Conservation (phyloP, 805 yeast genomes). For the Kodamaea leandrae region DNA sequence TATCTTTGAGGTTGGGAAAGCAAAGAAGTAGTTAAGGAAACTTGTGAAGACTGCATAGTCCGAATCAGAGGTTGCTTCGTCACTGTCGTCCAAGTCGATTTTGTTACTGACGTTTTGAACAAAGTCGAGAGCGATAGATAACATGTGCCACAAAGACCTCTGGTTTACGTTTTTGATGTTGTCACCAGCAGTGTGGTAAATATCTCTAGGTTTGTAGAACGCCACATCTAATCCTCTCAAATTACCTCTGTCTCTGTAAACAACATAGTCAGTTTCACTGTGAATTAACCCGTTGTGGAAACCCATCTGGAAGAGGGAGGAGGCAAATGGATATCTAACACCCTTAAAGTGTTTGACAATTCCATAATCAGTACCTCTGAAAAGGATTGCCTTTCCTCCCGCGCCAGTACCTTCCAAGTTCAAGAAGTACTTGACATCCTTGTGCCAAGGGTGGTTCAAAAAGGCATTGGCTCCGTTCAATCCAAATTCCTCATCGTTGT, state of each 20-base stretch:
- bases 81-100: conserved; percentile 30
- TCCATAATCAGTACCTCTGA: conserved; percentile 79
- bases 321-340: conserved; percentile 70
- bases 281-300: conserved; percentile 67
- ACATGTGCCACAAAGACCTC: conserved; percentile 83
- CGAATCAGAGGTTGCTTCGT: conserved; percentile 17
- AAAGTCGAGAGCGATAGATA: conserved; percentile 65
- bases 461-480: conserved; percentile 77
- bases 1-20: conserved; percentile 51
- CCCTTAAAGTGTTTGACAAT: conserved; percentile 56
- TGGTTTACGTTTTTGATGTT: conserved; percentile 60
- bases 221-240: conserved; percentile 88
- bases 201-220: conserved; percentile 77
- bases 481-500: conserved; percentile 88
- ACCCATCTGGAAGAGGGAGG: conserved; percentile 80
- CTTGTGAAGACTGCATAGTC: conserved; percentile 63
- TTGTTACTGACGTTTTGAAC: conserved; percentile 40
- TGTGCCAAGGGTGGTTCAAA: conserved; percentile 68
- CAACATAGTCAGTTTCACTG: conserved; percentile 83
- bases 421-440: conserved; percentile 59
- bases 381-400: conserved; percentile 79
- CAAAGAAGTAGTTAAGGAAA: conserved; percentile 55
- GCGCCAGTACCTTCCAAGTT: conserved; percentile 93
- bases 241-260: conserved; percentile 60
- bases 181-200: conserved; percentile 80